Evolutionary conservation across 345 rosid genomes (phyloP), one percentile per base, ranked within the genome.

Genomic region (Lepidium didymum): DNA sequence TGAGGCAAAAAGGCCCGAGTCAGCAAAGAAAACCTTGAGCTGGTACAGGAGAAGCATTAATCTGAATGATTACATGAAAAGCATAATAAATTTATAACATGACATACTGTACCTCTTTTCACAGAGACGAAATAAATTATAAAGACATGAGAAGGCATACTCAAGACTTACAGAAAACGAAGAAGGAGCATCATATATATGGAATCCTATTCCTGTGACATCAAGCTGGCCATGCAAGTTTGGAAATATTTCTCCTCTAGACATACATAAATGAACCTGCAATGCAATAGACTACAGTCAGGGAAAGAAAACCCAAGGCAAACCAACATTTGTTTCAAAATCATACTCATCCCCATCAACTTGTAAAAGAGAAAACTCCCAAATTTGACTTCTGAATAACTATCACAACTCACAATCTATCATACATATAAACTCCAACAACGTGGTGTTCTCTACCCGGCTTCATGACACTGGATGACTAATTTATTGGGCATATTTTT

Each of bases 251-350:
- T 93, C 97, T 57, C 92, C 96, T 63, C 87, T 82, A 57, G 97
- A 90, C 97, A 90, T 87, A 85, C 98, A 90, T 73, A 93, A 43
- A 71, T 88, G 96, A 63, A 93, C 85, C 97, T 93, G 87, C 56
- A 72, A 79, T 67, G 44, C 42, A 35, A 66, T 44, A 67, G 64
- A 65, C 65, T 13, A 19, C 44, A 67, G 51, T 61, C 35, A 59
- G 63, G 27, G 42, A 63, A 49, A 49, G 61, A 35, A 62, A 70
- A 25, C 47, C 27, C 55, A 64, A 34, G 21, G 41, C 6, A 16
- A 43, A 64, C 47, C 37, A 40, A 43, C 4, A 31, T 49, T 41
- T 42, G 12, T 31, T 53, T 29, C 25, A 33, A 41, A 68, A 27
- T 27, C 15, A 60, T 55, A 0, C 58, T 38, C 52, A 54, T 40